phyloP scores from a whole-genome alignment of 306 rosid species.

The Crotalaria pallida region DNA sequence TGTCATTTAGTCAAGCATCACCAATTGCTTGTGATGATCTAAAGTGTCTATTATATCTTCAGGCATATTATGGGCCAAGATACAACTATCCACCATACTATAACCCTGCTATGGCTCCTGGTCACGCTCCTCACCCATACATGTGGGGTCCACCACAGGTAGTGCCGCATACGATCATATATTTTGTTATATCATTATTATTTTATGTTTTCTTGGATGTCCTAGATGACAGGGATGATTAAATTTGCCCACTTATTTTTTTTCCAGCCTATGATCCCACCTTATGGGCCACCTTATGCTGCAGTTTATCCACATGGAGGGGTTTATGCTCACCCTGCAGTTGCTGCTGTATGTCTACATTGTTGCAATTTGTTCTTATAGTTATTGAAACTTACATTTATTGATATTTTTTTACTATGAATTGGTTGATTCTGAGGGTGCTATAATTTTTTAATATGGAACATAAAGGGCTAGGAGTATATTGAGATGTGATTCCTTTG shows the following conservation, averaged over 20 bases:
- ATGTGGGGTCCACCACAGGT: constrained; percentile 99
- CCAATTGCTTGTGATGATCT: constrained; percentile 12
- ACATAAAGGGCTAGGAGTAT: not conserved
- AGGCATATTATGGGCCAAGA: constrained; percentile 95
- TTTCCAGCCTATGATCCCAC: constrained; percentile 82
- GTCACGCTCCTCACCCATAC: constrained; percentile 88
- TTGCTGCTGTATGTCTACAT: constrained; percentile 63
- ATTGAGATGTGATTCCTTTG: not conserved
- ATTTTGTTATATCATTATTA: constrained; percentile 10
- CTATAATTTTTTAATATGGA: not conserved
- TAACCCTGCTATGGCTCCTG: constrained; percentile 67
- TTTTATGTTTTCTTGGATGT: not conserved
- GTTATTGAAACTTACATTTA: not conserved
- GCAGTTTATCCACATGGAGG: constrained; percentile 84
- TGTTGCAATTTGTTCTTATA: not conserved
- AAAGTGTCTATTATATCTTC: constrained; percentile 7
- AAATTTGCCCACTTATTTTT: constrained; percentile 25
- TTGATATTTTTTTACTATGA: not conserved
- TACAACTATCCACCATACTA: constrained; percentile 76
- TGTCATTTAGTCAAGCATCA: not conserved
- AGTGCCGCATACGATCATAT: constrained; percentile 11
- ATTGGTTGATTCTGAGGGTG: constrained; percentile 1
- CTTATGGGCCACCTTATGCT: constrained; percentile 84
- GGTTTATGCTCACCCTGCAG: constrained; percentile 68
- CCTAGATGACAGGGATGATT: not conserved